phyloP scores from a whole-genome alignment of 2,329 filamentous ascomycete species.

The Trichoderma sp. region DNA sequence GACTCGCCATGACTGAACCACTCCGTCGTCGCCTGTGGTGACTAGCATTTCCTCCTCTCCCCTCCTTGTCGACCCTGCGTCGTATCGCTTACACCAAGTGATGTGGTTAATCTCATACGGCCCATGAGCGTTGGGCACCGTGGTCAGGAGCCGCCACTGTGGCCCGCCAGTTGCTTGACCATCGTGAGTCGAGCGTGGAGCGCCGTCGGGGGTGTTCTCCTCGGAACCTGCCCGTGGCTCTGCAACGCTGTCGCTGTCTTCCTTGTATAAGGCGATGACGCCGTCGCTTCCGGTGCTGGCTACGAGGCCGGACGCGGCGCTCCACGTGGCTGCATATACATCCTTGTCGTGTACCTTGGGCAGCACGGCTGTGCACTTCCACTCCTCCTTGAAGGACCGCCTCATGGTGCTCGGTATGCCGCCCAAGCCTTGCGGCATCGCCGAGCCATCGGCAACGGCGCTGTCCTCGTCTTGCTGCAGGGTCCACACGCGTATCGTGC shows the following conservation, averaged over 20 bases:
- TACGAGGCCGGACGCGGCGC: slow-evolving; percentile 71
- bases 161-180: background rate
- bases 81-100: slow-evolving; percentile 79
- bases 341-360: slow-evolving; percentile 77
- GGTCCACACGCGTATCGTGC: slow-evolving; percentile 77
- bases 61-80: slow-evolving; percentile 59
- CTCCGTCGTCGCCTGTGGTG: slow-evolving; percentile 89
- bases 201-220: slow-evolving; percentile 36
- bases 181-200: background rate
- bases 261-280: slow-evolving; percentile 75
- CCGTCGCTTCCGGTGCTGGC: slow-evolving; percentile 92
- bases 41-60: slow-evolving; percentile 79
- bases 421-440: slow-evolving; percentile 49
- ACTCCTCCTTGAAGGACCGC: slow-evolving; percentile 75
- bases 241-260: slow-evolving; percentile 43
- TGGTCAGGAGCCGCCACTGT: slow-evolving; percentile 69
- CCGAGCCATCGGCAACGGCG: slow-evolving; percentile 39
- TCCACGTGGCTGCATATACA: slow-evolving; percentile 86
- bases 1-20: slow-evolving; percentile 82
- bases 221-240: slow-evolving; percentile 25
- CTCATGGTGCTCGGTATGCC: slow-evolving; percentile 90
- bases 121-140: slow-evolving; percentile 76
- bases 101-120: slow-evolving; percentile 95
- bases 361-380: slow-evolving; percentile 75
- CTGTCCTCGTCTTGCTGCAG: slow-evolving; percentile 58